phyloP scores from a whole-genome alignment of 805 yeast species.

The Lachancea sp. region DNA sequence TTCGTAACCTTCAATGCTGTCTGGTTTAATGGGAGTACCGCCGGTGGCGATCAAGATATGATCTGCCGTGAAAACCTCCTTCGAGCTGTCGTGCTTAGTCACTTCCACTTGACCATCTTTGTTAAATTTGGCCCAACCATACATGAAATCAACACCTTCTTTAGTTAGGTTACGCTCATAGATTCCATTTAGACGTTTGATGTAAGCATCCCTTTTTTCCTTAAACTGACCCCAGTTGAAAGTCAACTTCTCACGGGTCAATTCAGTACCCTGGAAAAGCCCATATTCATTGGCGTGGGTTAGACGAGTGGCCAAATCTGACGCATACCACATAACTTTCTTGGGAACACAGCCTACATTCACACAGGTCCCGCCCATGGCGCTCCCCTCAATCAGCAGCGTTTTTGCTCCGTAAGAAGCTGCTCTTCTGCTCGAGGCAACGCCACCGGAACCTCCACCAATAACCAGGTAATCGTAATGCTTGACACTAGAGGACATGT shows the following conservation, averaged over 20 bases:
- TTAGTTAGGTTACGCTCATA: slow-evolving; percentile 80
- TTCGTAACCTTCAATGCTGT: slow-evolving; percentile 71
- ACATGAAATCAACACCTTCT: slow-evolving; percentile 82
- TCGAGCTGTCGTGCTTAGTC: slow-evolving; percentile 52
- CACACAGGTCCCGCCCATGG: slow-evolving; percentile 96
- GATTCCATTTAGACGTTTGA: slow-evolving; percentile 82
- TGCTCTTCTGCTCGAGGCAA: slow-evolving; percentile 96
- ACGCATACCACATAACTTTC: slow-evolving; percentile 98
- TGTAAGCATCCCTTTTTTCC: slow-evolving; percentile 86
- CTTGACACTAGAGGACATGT: slow-evolving; percentile 50
- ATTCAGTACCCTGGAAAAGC: slow-evolving; percentile 51
- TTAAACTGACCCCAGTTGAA: slow-evolving; percentile 84
- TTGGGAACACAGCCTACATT: slow-evolving; percentile 99
- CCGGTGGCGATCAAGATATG: slow-evolving; percentile 89
- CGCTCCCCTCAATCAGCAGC: slow-evolving; percentile 70
- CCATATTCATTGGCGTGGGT: slow-evolving; percentile 79
- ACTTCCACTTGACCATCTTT: slow-evolving; percentile 76
- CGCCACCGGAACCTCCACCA: slow-evolving; percentile 99
- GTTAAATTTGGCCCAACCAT: slow-evolving; percentile 78
- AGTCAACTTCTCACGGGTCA: slow-evolving; percentile 44
- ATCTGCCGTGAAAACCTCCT: slow-evolving; percentile 65
- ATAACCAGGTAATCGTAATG: slow-evolving; percentile 90
- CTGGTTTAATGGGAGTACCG: slow-evolving; percentile 70
- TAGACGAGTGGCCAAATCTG: slow-evolving; percentile 75
- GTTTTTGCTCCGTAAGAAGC: slow-evolving; percentile 90